Conservation (phyloP, 306 rosid genomes). For the Dalbergia cultrata region DNA sequence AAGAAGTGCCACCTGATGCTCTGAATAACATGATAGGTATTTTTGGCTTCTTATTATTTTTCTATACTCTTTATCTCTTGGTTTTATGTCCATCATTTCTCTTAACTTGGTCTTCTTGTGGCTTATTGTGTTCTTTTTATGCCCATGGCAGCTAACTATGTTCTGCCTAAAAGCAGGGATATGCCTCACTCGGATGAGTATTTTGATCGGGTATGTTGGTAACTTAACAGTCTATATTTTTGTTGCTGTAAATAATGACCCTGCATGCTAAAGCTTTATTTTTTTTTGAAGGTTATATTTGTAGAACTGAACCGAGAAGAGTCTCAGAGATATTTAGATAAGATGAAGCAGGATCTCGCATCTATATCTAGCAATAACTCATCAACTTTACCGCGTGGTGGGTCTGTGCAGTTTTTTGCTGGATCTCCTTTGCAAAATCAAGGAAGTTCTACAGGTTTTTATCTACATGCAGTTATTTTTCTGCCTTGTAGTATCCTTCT, state of each 20-base stretch:
- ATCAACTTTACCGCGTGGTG: conserved; percentile 30
- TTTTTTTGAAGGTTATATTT: conserved; percentile 60
- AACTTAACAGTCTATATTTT: conserved; percentile 12
- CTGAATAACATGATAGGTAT: conserved; percentile 67
- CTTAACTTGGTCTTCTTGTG: conserved; percentile 8
- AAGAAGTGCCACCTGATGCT: conserved; percentile 65
- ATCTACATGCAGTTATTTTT: conserved; percentile 7
- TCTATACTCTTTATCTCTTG: conserved; percentile 6
- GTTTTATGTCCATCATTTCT: conserved; percentile 23
- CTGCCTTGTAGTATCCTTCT: neutral
- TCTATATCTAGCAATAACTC: conserved; percentile 28
- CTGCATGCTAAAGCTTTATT: neutral
- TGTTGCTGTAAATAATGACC: conserved; percentile 27
- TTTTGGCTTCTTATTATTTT: neutral
- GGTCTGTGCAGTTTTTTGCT: conserved; percentile 40
- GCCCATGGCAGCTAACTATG: conserved; percentile 57
- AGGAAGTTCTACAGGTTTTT: conserved; percentile 47
- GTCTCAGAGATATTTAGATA: conserved; percentile 60
- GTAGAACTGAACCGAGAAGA: conserved; percentile 64
- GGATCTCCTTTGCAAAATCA: conserved; percentile 43
- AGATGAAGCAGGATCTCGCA: conserved; percentile 56
- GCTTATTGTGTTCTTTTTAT: conserved; percentile 21
- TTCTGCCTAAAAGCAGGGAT: conserved; percentile 66
- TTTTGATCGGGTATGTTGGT: conserved; percentile 61
- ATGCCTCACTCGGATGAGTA: conserved; percentile 60